Percentiles rank a stretch among this genome's conserved stretches.
Evolutionary conservation across 495 filamentous ascomycete species (phyloP).

Genomic region (Cercophora newfieldiana): DNA sequence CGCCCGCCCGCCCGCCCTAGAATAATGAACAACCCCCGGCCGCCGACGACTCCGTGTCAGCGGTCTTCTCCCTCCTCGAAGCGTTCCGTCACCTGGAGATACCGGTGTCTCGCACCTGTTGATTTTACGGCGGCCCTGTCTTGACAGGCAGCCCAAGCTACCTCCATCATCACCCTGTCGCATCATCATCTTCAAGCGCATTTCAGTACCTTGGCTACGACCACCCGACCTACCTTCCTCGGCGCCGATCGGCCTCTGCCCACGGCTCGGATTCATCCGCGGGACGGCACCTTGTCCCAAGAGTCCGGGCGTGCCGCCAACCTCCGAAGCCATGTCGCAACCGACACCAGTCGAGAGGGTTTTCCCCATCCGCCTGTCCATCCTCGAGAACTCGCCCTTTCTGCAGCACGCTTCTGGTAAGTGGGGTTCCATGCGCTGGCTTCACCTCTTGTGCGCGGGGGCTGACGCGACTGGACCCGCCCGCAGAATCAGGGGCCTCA

Average conservation of each 20-base stretch:
- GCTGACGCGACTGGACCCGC: neutral
- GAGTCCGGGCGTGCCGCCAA: neutral
- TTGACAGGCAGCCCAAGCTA: neutral
- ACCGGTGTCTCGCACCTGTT: neutral
- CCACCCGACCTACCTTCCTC: neutral
- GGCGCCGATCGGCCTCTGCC: too few relatives aligned
- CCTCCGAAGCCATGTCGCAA: conserved; percentile 11
- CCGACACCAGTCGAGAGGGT: conserved; percentile 24
- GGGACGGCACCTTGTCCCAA: too few relatives aligned
- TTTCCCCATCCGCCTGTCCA: conserved; percentile 30
- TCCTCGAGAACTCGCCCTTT: conserved; percentile 28
- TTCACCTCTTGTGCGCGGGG: neutral
- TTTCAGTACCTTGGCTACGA: neutral
- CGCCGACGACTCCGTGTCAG: neutral
- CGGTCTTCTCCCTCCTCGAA: neutral
- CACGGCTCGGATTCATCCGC: too few relatives aligned
- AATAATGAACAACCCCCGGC: conserved; percentile 4
- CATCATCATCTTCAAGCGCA: neutral
- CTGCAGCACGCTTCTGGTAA: conserved; percentile 21
- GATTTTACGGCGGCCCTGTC: neutral
- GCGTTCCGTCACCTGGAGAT: neutral
- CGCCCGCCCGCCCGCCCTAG: neutral
- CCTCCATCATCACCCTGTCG: neutral
- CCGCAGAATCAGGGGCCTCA: conserved; percentile 2
- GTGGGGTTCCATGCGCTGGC: neutral